Evolutionary conservation across 23 red algal genomes (phyloP).

Genomic region (Agarophyton chilense): DNA sequence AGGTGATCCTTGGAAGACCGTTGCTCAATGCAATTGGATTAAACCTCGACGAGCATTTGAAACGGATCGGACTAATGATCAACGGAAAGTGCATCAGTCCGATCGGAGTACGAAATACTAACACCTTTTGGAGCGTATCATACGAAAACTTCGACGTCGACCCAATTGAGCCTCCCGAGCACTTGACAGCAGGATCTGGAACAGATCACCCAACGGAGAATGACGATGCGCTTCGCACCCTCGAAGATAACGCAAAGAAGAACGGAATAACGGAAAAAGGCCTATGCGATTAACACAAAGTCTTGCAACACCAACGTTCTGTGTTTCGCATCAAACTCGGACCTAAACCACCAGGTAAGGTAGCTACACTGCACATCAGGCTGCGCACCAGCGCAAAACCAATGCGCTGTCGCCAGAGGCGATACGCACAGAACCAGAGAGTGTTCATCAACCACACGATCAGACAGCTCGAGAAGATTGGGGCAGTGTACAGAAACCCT

Average conservation of each 20-base stretch:
- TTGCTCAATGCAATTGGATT: no score
- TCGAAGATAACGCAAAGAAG: background rate
- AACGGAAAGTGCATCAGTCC: background rate
- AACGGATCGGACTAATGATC: background rate
- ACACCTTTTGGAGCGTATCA: background rate
- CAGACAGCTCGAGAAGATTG: conserved; percentile 1
- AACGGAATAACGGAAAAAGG: background rate
- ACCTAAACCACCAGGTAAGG: conserved; percentile 6
- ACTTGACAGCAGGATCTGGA: background rate
- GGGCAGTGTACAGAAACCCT: conserved; percentile 22
- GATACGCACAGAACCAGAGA: background rate
- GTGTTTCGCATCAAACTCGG: conserved; percentile 25
- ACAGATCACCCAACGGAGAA: background rate
- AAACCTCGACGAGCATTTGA: background rate
- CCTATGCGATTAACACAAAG: background rate
- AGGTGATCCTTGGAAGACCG: background rate
- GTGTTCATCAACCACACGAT: conserved; percentile 21
- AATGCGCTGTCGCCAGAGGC: background rate
- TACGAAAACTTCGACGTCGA: conserved; percentile 3
- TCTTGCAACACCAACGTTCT: background rate
- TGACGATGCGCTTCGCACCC: background rate
- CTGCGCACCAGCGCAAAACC: background rate
- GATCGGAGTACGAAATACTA: background rate
- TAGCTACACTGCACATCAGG: background rate
- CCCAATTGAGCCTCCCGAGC: background rate